Base-by-base conservation (phyloP, 805 yeast species). In the Candida stauntonica region DNA sequence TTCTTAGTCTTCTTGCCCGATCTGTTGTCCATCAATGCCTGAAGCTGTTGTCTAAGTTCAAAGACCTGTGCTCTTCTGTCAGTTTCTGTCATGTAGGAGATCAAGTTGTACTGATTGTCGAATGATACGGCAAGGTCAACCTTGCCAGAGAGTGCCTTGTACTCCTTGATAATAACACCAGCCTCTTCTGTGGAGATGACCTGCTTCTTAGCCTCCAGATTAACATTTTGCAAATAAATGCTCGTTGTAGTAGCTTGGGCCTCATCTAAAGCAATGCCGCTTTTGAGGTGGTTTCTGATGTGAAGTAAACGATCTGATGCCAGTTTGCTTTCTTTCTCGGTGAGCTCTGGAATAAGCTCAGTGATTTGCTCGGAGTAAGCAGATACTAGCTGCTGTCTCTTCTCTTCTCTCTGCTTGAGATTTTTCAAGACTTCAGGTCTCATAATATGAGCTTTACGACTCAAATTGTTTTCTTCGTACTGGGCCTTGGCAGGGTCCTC, bases 381-480 rank as follows among this genome's bases (percentile, higher is more conserved):
- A 0, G 56, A 45, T 13, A 52, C 44, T 31, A 61, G 55, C 11
- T 49, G 43, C 5, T 39, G 50, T 44, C 79, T 69, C 28, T 61
- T 58, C 4, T 41, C 51, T 33, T 66, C 66, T 54, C 83, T 73
- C 30, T 58, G 57, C 23, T 63, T 53, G 21, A 66, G 55, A 5
- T 54, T 61, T 33, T 66, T 56, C 32, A 70, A 51, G 30, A 83
- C 63, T n/a, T 62, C 68, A 12, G 79, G 79, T 48, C 72, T 73
- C 7, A 70, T 73, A 30, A 78, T 62, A 36, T 65, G 68, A 54
- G 83, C 86, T 56, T 85, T 83, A 61, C 95, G 75, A 4, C 79
- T 70, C 70, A 81, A 67, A 47, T 70, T 72, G 11, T 66, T 66
- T 54, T 71, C 78, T 61, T 86, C 96, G 30, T 64, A 64, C 31